These are phyloP conservation scores for Jatropha podagrica DNA, from an alignment of 441 rosid species.

Conservation along the genomic window DNA sequence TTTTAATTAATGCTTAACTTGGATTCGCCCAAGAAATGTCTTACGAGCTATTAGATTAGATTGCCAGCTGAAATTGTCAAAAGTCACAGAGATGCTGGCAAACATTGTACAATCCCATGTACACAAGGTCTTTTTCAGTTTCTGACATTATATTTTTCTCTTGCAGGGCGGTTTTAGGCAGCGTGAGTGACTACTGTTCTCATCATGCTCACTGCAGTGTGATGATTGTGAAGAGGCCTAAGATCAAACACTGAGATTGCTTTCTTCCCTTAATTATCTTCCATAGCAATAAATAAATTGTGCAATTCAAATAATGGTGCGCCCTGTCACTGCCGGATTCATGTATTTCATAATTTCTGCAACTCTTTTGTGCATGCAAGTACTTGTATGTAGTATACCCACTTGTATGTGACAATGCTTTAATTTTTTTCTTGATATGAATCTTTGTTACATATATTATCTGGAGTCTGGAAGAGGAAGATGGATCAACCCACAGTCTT, in stretches of 20 bases:
- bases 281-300: neutral
- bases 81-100: neutral
- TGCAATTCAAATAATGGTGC: conserved; percentile 5
- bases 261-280: neutral
- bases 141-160: neutral
- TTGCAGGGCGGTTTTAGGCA: conserved; percentile 89
- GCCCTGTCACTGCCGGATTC: neutral
- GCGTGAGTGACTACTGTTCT: conserved; percentile 82
- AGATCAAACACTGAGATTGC: conserved; percentile 45
- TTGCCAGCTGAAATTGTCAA: conserved; percentile 3
- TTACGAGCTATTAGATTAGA: neutral
- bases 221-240: conserved; percentile 90
- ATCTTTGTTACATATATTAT: no score
- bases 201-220: conserved; percentile 93
- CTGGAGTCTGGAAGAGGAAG: no score
- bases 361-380: neutral
- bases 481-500: no score
- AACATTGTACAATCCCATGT: neutral
- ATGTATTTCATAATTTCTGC: neutral
- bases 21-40: neutral
- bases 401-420: neutral
- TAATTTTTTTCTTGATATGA: no score
- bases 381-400: neutral
- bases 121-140: neutral
- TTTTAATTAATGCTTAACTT: neutral